Evolutionary conservation across 1,139 yeast genomes (phyloP).

Genomic region (Blastobotrys niveus): DNA sequence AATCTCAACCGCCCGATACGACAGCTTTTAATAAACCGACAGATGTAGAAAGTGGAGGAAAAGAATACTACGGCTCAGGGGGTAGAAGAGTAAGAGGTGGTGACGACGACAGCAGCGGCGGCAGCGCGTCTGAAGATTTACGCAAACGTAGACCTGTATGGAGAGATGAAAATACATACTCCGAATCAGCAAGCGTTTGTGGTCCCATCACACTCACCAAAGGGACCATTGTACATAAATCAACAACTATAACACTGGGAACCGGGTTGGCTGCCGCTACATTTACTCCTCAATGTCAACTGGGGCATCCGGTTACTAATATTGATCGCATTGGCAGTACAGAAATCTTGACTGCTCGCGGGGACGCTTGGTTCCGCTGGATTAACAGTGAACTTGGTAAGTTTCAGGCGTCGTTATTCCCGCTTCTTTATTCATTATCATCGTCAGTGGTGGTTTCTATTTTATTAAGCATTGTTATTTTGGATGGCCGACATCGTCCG

Average conservation of each 20-base stretch:
- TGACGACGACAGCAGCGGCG: too few relatives aligned
- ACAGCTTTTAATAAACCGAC: too few relatives aligned
- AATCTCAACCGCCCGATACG: too few relatives aligned
- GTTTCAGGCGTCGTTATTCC: conserved; percentile 15
- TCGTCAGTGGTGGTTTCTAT: conserved; percentile 62
- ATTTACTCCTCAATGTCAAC: conserved; percentile 18
- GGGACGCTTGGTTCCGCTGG: conserved; percentile 21
- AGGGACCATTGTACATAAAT: conserved; percentile 16
- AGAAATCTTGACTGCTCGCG: conserved; percentile 9
- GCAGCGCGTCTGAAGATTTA: too few relatives aligned
- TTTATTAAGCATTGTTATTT: conserved; percentile 55
- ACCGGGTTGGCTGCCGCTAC: conserved; percentile 13
- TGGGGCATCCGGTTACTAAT: conserved; percentile 22
- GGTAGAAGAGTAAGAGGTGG: too few relatives aligned
- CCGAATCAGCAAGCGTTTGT: conserved; percentile 16
- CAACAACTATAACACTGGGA: conserved; percentile 6
- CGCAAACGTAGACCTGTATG: conserved; percentile 2
- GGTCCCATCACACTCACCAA: conserved; percentile 16
- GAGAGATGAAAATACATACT: conserved; percentile 6
- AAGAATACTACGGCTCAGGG: too few relatives aligned
- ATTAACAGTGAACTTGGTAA: conserved; percentile 12
- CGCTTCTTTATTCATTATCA: conserved; percentile 57
- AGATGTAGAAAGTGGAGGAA: too few relatives aligned
- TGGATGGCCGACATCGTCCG: conserved; percentile 43
- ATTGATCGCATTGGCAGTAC: conserved; percentile 8